Evolutionary conservation across 164 flowering plant genomes (phyloP), one percentile per base, ranked within the genome.

Genomic region (Malania oleifera): DNA sequence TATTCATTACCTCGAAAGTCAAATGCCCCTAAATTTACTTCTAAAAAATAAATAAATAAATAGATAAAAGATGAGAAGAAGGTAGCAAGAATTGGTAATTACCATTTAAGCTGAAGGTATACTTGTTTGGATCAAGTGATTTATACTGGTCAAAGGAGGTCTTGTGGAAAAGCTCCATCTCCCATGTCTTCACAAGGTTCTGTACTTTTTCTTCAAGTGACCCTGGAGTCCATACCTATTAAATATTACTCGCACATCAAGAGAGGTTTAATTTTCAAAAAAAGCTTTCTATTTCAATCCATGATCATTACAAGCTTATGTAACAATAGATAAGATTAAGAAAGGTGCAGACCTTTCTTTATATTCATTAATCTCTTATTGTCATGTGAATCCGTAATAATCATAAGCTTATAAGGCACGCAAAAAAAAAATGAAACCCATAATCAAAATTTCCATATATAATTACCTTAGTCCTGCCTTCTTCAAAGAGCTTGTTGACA

Each of bases 101-200:
- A 84, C 95, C 95, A 53, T 87, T 87, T 22, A 87, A 43, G 45
- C 73, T 68, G 57, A 77, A 28, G 1, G 62, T 67, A 22, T 54
- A 82, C 28, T 77, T 79, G 1, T 59, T 56, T 1, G 73, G 60
- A 65, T 83, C 75, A 20, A 77, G 9, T 23, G 83, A 37, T 56
- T 83, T 85, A 59, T 12, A 67, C 62, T 85, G 87, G 1, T 76
- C 61, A 1, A 60, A 44, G 28, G 52, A 5, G 2, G 65, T 50
- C 60, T 87, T 87, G 54, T 87, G 80, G 64, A 82, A 73, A n/a
- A 85, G n/a, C 66, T 87, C 96, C 96, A 87, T 87, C 49, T 87
- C 96, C 82, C 81, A 82, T 37, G 89, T 79, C 80, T 87, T 87
- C 17, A 83, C 80, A 3, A 85, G 72, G 58, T 72, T 72, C 64